A percentile compares a stretch with the other conserved stretches of the same genome.
Conservation (phyloP, 768 basidiomycete genomes). For the Dendrothele bispora region DNA sequence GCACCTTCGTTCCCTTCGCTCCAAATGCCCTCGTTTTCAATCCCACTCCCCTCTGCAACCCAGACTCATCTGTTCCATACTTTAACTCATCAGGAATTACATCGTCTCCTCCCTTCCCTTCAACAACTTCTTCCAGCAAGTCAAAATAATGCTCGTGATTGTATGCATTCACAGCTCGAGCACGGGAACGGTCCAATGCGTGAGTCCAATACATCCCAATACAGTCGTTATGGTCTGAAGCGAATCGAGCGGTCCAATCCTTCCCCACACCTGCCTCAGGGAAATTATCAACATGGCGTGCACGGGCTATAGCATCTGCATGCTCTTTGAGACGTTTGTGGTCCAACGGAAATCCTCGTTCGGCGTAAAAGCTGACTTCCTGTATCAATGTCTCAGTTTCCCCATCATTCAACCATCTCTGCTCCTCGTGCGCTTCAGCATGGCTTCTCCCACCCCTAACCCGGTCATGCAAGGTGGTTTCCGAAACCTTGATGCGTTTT, state of each 20-base stretch:
- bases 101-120: not conserved
- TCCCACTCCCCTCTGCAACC: no score
- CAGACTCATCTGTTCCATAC: no score
- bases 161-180: slow-evolving; percentile 25
- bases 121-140: slow-evolving; percentile 16
- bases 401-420: not conserved
- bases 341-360: not conserved
- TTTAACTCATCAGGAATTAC: no score
- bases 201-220: slow-evolving; percentile 22
- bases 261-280: not conserved
- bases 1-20: slow-evolving; percentile 10
- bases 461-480: not conserved
- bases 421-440: not conserved
- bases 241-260: not conserved
- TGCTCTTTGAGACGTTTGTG: not conserved
- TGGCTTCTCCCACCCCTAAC: not conserved
- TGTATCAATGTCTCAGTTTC: not conserved
- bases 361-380: not conserved
- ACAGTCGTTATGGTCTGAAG: not conserved
- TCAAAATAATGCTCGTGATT: slow-evolving; percentile 25
- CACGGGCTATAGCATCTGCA: not conserved
- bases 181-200: slow-evolving; percentile 19
- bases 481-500: not conserved
- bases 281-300: not conserved
- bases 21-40: no score